Evolutionary conservation across 75 land plant species (phyloP).

Genomic region (Sequoiadendron giganteum): DNA sequence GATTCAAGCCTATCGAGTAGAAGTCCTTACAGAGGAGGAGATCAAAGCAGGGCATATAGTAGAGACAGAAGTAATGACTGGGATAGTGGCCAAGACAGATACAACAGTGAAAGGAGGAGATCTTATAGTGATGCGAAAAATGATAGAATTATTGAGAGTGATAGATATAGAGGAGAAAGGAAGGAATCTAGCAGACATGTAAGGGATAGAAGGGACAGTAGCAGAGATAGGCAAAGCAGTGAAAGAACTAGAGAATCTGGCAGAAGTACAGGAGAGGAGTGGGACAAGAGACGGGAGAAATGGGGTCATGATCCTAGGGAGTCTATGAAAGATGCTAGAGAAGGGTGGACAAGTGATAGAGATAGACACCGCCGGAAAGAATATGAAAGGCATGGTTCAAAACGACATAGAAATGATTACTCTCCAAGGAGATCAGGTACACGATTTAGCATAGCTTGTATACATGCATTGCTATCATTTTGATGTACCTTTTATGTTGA

Average conservation of each 20-base stretch:
- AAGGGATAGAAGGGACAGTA: background rate
- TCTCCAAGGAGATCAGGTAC: constrained; percentile 37
- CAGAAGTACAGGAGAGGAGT: constrained; percentile 14
- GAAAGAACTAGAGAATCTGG: constrained; percentile 12
- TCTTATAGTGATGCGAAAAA: constrained; percentile 18
- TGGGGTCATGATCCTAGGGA: background rate
- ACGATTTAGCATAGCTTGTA: background rate
- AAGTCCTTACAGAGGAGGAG: constrained; percentile 18
- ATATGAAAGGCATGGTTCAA: constrained; percentile 34
- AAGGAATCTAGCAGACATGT: constrained; percentile 11
- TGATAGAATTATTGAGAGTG: constrained; percentile 15
- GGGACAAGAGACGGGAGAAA: background rate
- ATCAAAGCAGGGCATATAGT: constrained; percentile 3
- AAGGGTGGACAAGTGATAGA: constrained; percentile 18
- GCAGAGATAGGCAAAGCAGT: constrained; percentile 14
- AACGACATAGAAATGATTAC: constrained; percentile 39
- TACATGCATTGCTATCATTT: background rate
- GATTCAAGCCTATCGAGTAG: constrained; percentile 14
- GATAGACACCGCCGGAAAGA: constrained; percentile 14
- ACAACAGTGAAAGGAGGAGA: constrained; percentile 7
- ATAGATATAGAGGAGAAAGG: constrained; percentile 7
- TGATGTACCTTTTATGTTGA: background rate
- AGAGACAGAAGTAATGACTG: constrained; percentile 15
- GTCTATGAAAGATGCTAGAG: constrained; percentile 3
- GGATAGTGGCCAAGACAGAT: constrained; percentile 9